Evolutionary conservation across 2,329 filamentous ascomycete species (phyloP), one percentile per base, ranked within the genome.

Genomic region (Alternaria ethzedia): DNA sequence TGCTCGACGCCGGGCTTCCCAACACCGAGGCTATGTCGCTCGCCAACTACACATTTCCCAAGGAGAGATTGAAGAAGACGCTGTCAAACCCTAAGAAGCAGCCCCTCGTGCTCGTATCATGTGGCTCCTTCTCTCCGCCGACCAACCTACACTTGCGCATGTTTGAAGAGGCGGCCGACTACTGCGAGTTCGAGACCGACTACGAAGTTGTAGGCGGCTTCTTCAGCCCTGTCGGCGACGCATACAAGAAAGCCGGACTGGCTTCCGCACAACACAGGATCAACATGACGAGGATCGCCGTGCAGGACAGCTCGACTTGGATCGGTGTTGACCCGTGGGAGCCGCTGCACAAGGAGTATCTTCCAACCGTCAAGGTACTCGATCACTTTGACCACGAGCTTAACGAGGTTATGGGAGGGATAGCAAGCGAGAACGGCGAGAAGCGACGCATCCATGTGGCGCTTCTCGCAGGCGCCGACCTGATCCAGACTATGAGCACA

Each of bases 331-430:
- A 80, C 58, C 73, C 77, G 7, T 54, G 88, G 89, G 94, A 97
- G 84, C 91, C 93, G n/a, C 84, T 91, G 72, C 89, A 96, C 81
- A 88, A 90, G 74, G 86, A 91, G 69, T 98, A 97, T 78, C 90
- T 93, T 66, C 93, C 94, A 15, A 98, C 95, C 1, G 95, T 94
- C 43, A 88, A 91, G 71, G 94, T 97, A 44, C 85, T 97, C 52
- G 93, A 97, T 75, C 95, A 97, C 81, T 96, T 97, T 73, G 90
- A 96, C 70, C 83, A 95, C 76, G 93, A 97, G 79, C 92, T 97
- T 77, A 97, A 97, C 78, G 86, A 88, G 23, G 87, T 93, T 47
- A 84, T 90, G 28, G 90, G 91, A 43, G 94, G 94, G 7, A 88
- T 96, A 28, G 86, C 91, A 72, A 87, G 86, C 50, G 84, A 86